Conservation (phyloP, 2,329 filamentous ascomycete species). For the Pseudopyricularia cyperi region DNA sequence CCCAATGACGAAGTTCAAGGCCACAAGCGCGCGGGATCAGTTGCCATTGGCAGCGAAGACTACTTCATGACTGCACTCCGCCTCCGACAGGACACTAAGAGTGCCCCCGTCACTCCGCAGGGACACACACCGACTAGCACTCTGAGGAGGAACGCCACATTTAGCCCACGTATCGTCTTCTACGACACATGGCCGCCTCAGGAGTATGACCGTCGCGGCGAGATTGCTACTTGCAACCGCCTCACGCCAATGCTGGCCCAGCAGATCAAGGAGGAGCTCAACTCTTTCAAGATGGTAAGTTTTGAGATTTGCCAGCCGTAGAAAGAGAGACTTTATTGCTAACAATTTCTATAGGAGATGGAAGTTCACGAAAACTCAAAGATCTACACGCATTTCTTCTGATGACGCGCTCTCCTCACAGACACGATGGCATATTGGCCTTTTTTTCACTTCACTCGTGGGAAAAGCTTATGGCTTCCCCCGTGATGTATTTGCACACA, state of each 20-base stretch:
- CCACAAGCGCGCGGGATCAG: slow-evolving; percentile 54
- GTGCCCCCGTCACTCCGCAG: slow-evolving; percentile 66
- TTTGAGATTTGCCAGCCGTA: slow-evolving; percentile 7
- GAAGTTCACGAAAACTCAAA: slow-evolving; percentile 98
- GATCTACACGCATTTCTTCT: slow-evolving; percentile 99
- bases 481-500: slow-evolving; percentile 37
- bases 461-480: slow-evolving; percentile 12
- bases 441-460: slow-evolving; percentile 18
- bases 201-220: slow-evolving; percentile 91
- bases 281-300: slow-evolving; percentile 98
- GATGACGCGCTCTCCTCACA: slow-evolving; percentile 29
- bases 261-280: slow-evolving; percentile 98
- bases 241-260: slow-evolving; percentile 94
- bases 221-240: slow-evolving; percentile 95
- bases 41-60: slow-evolving; percentile 70
- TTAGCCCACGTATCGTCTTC: slow-evolving; percentile 88
- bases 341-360: slow-evolving; percentile 63
- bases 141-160: slow-evolving; percentile 54
- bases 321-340: no score
- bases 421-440: slow-evolving; percentile 5
- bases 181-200: slow-evolving; percentile 92
- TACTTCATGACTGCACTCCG: slow-evolving; percentile 75
- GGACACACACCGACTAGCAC: slow-evolving; percentile 21
- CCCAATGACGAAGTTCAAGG: slow-evolving; percentile 63
- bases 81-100: slow-evolving; percentile 64